phyloP scores from a whole-genome alignment of 2,329 filamentous ascomycete species.

The Sporothrix pallida region DNA sequence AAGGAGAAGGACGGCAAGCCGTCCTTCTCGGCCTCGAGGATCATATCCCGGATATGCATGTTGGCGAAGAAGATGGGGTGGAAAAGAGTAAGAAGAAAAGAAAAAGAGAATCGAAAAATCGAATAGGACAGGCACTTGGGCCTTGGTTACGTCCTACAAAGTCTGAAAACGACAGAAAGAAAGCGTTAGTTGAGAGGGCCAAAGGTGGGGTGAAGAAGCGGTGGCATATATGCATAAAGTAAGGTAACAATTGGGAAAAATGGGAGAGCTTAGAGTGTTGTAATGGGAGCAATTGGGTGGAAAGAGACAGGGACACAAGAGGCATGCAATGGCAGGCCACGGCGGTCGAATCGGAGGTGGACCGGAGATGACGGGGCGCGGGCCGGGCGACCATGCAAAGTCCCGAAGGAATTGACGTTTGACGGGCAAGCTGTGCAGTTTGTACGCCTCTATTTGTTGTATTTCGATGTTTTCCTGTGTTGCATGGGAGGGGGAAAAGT shows the following conservation, averaged over 20 bases:
- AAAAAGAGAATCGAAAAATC: not conserved
- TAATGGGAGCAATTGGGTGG: not conserved
- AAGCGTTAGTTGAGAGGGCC: constrained; percentile 1
- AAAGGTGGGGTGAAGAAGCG: constrained; percentile 18
- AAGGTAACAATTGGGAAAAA: not conserved
- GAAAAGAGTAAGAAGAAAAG: not conserved
- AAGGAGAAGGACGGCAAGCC: constrained; percentile 93
- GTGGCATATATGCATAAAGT: not conserved
- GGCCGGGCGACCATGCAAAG: constrained; percentile 4
- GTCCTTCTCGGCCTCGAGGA: constrained; percentile 78
- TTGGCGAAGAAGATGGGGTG: constrained; percentile 46
- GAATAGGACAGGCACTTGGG: constrained; percentile 5
- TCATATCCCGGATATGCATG: constrained; percentile 96
- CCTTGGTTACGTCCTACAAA: not conserved
- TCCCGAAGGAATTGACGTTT: constrained; percentile 17
- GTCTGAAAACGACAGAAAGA: not conserved
- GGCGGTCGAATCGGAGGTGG: constrained; percentile 25
- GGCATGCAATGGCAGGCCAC: constrained; percentile 16
- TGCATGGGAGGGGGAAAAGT: not conserved
- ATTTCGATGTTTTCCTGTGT: not conserved
- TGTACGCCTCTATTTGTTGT: not conserved
- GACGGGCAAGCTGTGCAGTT: not conserved
- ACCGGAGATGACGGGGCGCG: constrained; percentile 18
- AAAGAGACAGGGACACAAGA: constrained; percentile 1
- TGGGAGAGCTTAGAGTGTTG: not conserved